phyloP scores from a whole-genome alignment of 371 early-diverging fungal species.

The Mucor sp. region DNA sequence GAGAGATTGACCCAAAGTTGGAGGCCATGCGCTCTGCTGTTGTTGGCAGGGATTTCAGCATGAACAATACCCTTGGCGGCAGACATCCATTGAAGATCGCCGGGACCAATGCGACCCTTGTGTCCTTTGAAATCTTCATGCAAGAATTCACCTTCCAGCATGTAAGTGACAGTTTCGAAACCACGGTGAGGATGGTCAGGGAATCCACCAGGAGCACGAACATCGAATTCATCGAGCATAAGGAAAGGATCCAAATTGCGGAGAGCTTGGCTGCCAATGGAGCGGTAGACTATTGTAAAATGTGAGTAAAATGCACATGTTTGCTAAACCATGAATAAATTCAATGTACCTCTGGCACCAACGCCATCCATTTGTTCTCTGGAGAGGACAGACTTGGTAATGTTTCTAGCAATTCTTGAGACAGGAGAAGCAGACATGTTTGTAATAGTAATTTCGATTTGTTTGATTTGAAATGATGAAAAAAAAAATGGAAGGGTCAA shows the following conservation, averaged over 20 bases:
- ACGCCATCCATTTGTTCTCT: slow-evolving; percentile 24
- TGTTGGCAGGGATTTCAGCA: slow-evolving; percentile 71
- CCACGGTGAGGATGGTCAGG: slow-evolving; percentile 75
- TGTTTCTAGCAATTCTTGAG: slow-evolving; percentile 14
- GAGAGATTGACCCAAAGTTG: slow-evolving; percentile 90
- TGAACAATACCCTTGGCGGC: slow-evolving; percentile 82
- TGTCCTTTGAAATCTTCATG: slow-evolving; percentile 87
- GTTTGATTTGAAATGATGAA: background rate
- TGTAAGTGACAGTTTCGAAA: slow-evolving; percentile 82
- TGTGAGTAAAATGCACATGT: background rate
- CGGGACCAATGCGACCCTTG: slow-evolving; percentile 70
- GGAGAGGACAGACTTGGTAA: slow-evolving; percentile 17
- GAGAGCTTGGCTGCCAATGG: slow-evolving; percentile 67
- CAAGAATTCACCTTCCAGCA: slow-evolving; percentile 71
- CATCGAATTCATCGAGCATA: slow-evolving; percentile 78
- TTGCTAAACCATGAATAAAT: no score
- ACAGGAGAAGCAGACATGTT: background rate
- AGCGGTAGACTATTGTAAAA: slow-evolving; percentile 59
- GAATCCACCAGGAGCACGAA: slow-evolving; percentile 58
- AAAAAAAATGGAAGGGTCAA: background rate
- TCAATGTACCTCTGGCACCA: slow-evolving; percentile 11
- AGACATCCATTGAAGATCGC: slow-evolving; percentile 81
- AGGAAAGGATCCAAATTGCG: slow-evolving; percentile 83
- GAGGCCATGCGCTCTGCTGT: slow-evolving; percentile 61
- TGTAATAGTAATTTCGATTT: background rate